Evolutionary conservation across 1,284 basidiomycete species (phyloP), one percentile per base, ranked within the genome.

Genomic region (Rhizopogon parksii): DNA sequence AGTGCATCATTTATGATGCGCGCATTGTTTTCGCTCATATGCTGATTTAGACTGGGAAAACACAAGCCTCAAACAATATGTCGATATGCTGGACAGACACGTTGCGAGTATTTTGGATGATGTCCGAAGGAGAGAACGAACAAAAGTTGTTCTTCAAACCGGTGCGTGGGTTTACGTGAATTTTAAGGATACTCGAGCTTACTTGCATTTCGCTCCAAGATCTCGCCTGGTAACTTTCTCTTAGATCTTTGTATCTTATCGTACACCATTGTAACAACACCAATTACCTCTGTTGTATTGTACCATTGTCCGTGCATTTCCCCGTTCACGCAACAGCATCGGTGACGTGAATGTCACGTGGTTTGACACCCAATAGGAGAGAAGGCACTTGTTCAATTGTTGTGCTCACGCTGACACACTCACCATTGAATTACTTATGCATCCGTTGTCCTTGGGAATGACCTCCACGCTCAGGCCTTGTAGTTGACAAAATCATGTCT

Each of bases 1-100:
- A 69, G 46, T 55, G 55, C 19, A 62, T 52, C 32, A 57, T 53
- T 65, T 78, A 61, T 78, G n/a, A 17, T 37, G 34, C 36, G 15
- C 3, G 30, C 27, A 25, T 40, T 43, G 17, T 17, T 38, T 17
- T 27, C 15, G 8, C 46, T 36, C 40, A 27, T 19, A 47, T 53
- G 21, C 42, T n/a, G 36, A 24, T 40, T 27, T 43, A 78, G 83
- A 83, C 59, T 86, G 82, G 82, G 78, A 85, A 56, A 77, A 76
- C 57, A 90, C 88, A 6, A 86, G 84, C 3, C 69, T 99, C 56
- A 88, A 83, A 61, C 88, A 89, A 2, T 98, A 94, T 62, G 85
- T 99, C 35, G 89, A 95, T 46, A 80, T 96, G 74, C 73, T 99
- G 56, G 91, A 98, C 55, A 77, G 76, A 60, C 90, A 97, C 62